These are phyloP conservation scores for Musa beccarii DNA, from an alignment of 176 grass and related monocot species.

Conservation along the genomic window DNA sequence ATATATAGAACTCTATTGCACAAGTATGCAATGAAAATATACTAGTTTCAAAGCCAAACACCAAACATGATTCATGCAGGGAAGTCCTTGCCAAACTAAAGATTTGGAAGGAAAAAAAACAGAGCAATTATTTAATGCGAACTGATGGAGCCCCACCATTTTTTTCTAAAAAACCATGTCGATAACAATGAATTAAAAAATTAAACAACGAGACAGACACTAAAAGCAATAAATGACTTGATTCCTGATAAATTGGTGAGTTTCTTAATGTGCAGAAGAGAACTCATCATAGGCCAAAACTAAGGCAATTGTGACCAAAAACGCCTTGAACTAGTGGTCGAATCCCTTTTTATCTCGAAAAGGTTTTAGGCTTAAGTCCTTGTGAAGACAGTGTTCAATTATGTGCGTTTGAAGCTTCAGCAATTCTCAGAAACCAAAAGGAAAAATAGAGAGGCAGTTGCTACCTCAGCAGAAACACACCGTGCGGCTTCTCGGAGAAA, in stretches of 20 bases:
- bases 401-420: neutral
- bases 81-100: constrained; percentile 4
- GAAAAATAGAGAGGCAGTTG: neutral
- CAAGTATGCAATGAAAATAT: neutral
- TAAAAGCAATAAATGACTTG: neutral
- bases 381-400: neutral
- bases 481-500: constrained; percentile 42
- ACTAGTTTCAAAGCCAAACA: neutral
- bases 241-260: neutral
- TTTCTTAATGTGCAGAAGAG: neutral
- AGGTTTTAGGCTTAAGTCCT: neutral
- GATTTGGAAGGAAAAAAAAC: constrained; percentile 5
- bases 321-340: neutral
- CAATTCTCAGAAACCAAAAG: neutral
- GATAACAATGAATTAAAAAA: too few relatives aligned
- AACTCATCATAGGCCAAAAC: neutral
- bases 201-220: too few relatives aligned
- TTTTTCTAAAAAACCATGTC: neutral
- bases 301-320: neutral
- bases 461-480: constrained; percentile 30
- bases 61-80: neutral
- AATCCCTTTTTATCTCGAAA: neutral
- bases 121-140: neutral
- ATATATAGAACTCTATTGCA: constrained; percentile 24
- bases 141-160: neutral